A percentile compares a stretch with the other conserved stretches of the same genome.
Conservation (phyloP, 2,329 filamentous ascomycete species). For the Fusarium piperis region DNA sequence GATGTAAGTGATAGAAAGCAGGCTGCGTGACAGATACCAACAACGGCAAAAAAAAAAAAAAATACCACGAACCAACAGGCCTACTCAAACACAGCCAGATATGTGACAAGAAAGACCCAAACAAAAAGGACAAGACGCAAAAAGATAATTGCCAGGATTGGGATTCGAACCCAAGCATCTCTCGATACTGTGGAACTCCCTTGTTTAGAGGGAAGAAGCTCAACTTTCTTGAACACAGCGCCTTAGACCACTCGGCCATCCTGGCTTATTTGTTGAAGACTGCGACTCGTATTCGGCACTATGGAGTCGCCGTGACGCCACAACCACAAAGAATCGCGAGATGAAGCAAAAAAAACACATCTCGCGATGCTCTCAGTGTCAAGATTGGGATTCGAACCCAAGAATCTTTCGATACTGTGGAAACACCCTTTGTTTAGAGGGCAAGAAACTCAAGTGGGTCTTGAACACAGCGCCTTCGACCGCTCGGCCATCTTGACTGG, state of each 20-base stretch:
- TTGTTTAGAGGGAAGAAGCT: not conserved
- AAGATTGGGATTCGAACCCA: not conserved
- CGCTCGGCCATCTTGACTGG: not conserved
- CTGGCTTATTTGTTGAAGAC: not conserved
- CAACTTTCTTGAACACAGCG: not conserved
- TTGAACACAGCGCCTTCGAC: not conserved
- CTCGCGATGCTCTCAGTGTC: not conserved
- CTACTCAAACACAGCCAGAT: not conserved
- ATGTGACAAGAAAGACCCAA: not conserved
- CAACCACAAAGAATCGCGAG: not conserved
- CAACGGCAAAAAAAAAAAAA: not conserved
- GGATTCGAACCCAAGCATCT: not conserved
- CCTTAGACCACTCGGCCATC: not conserved
- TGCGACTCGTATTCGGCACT: not conserved
- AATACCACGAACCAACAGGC: not conserved
- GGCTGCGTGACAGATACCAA: not conserved
- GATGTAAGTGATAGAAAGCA: not conserved
- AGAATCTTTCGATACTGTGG: not conserved
- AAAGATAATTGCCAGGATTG: not conserved
- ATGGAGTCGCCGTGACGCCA: rapidly evolving
- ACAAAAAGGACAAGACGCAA: not conserved
- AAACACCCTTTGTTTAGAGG: not conserved
- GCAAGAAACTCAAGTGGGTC: not conserved
- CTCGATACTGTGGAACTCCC: not conserved
- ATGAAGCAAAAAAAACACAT: not conserved